A percentile compares a stretch with the other conserved stretches of the same genome.
phyloP scores from a whole-genome alignment of 2,329 filamentous ascomycete species.

The Penicillium sp. region DNA sequence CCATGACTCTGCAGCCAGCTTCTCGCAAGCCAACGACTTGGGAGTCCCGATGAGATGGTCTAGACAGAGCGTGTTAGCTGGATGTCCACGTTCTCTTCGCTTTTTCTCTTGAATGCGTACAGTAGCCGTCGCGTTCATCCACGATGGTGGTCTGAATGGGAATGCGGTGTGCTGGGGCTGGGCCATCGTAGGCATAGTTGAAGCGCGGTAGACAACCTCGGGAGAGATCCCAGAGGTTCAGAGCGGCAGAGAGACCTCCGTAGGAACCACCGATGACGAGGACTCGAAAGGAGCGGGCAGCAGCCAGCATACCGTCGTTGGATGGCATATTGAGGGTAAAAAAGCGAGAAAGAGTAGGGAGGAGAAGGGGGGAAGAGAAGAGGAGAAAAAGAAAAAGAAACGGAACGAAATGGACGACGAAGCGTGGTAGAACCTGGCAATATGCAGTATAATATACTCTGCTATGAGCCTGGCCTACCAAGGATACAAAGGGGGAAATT shows the following conservation, averaged over 20 bases:
- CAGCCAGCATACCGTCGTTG: constrained; percentile 33
- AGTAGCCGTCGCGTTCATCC: constrained; percentile 83
- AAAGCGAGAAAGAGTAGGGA: neutral
- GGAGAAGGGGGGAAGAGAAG: neutral
- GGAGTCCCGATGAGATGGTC: constrained; percentile 79
- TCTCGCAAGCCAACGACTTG: constrained; percentile 68
- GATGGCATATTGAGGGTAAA: constrained; percentile 32
- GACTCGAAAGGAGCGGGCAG: constrained; percentile 54
- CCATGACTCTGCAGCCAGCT: constrained; percentile 73
- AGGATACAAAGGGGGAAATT: neutral
- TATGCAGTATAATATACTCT: neutral
- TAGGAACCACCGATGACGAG: constrained; percentile 76
- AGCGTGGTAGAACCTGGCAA: neutral
- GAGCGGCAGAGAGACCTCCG: constrained; percentile 68
- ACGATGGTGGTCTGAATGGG: constrained; percentile 74
- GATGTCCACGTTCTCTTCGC: neutral
- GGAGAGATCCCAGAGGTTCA: constrained; percentile 72
- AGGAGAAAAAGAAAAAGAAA: neutral
- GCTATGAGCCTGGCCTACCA: neutral
- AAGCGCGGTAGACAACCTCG: constrained; percentile 61
- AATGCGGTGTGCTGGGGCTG: constrained; percentile 50
- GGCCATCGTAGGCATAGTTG: constrained; percentile 32
- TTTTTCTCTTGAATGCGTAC: constrained; percentile 51
- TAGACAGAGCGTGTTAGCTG: constrained; percentile 40
- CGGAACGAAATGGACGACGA: neutral